These are phyloP conservation scores for Phanerochaete carnosa DNA, from an alignment of 768 basidiomycete genomes.

Conservation along the genomic window DNA sequence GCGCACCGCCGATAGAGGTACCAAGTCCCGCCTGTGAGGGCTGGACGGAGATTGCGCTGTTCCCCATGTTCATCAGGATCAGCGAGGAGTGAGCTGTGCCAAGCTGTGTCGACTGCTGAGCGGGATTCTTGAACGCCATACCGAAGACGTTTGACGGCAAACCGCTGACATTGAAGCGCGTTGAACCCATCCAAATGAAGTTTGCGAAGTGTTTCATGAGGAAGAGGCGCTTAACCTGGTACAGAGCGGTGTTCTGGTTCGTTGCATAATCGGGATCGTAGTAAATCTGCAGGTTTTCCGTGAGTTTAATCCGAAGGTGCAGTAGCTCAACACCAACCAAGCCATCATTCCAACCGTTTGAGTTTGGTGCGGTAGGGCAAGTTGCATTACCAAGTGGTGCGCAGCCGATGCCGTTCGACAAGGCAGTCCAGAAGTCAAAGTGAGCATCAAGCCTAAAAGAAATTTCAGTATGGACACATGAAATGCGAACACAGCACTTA, in stretches of 20 bases:
- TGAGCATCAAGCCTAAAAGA: background rate
- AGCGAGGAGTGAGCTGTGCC: background rate
- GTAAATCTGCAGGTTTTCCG: slow-evolving; percentile 30
- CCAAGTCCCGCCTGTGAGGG: background rate
- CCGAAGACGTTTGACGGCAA: background rate
- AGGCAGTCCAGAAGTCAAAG: slow-evolving; percentile 16
- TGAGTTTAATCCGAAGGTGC: background rate
- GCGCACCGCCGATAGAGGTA: background rate
- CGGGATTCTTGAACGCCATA: background rate
- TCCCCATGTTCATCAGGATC: background rate
- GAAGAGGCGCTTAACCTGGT: slow-evolving; percentile 20
- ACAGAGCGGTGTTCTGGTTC: slow-evolving; percentile 16
- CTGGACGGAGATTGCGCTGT: background rate
- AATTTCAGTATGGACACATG: background rate
- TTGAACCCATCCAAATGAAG: background rate
- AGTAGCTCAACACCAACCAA: background rate
- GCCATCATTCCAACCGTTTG: slow-evolving; percentile 41
- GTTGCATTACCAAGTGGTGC: slow-evolving; percentile 30
- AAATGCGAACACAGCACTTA: background rate
- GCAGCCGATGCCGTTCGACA: slow-evolving; percentile 35
- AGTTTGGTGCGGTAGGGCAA: slow-evolving; percentile 35
- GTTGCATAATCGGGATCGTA: slow-evolving; percentile 35
- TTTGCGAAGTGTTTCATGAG: slow-evolving; percentile 23
- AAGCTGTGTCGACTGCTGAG: background rate
- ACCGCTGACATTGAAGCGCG: background rate